phyloP scores from a whole-genome alignment of 495 filamentous ascomycete species.

The Staphylotrichum tortipilum region DNA sequence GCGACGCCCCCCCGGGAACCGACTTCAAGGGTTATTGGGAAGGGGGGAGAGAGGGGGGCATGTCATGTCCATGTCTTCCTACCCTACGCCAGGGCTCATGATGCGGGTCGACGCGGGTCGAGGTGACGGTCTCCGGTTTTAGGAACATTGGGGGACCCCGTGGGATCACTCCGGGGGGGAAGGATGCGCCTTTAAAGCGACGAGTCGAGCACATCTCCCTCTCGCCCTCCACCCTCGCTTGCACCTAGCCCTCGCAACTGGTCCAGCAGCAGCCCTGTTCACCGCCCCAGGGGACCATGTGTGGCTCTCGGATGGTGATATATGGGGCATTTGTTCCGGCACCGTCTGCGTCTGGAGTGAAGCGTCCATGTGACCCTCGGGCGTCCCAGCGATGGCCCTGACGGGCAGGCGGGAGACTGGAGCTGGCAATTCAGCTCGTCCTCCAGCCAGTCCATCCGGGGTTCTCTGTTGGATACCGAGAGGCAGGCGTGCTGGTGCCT shows the following conservation, averaged over 20 bases:
- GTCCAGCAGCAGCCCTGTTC: neutral
- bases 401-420: no score
- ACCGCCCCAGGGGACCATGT: neutral
- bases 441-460: no score
- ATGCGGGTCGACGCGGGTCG: neutral
- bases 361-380: no score
- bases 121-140: neutral
- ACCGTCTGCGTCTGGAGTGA: neutral
- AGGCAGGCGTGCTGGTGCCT: no score
- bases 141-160: no score
- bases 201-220: neutral
- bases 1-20: neutral
- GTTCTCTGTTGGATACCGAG: no score
- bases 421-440: no score
- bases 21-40: conserved; percentile 1
- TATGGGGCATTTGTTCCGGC: neutral
- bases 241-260: no score
- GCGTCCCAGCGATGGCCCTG: no score
- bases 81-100: conserved; percentile 10
- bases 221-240: neutral
- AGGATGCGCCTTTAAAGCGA: neutral
- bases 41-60: no score
- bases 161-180: neutral
- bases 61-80: conserved; percentile 14
- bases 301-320: neutral